Evolutionary conservation across 176 grass and related monocot species (phyloP).

Genomic region (Pontederia crassipes): DNA sequence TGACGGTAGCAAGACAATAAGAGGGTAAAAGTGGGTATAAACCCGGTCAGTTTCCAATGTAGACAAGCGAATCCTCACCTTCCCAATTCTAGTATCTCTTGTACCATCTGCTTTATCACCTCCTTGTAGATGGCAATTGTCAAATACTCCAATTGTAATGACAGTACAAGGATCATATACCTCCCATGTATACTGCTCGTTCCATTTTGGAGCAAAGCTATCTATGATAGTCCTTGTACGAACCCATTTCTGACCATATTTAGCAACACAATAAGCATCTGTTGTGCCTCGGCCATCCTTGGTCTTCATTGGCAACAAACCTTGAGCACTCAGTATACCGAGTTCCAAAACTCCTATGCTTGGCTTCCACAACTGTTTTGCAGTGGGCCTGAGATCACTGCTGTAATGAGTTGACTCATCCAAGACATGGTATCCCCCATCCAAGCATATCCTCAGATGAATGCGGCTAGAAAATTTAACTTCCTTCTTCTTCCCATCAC

Average conservation of each 20-base stretch:
- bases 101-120: conserved; percentile 55
- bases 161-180: conserved; percentile 60
- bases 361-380: conserved; percentile 53
- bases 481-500: conserved; percentile 47
- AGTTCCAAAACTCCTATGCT: conserved; percentile 57
- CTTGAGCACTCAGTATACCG: conserved; percentile 52
- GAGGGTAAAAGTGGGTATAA: conserved; percentile 62
- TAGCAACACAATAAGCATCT: conserved; percentile 62
- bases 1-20: conserved; percentile 43
- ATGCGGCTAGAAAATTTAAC: conserved; percentile 56
- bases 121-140: conserved; percentile 53
- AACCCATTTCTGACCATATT: conserved; percentile 70
- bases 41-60: conserved; percentile 59
- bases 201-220: conserved; percentile 56
- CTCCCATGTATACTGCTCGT: conserved; percentile 70
- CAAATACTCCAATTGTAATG: conserved; percentile 61
- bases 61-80: conserved; percentile 59
- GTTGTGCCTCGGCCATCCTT: conserved; percentile 69
- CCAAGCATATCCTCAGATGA: conserved; percentile 52
- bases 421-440: conserved; percentile 70
- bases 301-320: conserved; percentile 52
- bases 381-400: conserved; percentile 63
- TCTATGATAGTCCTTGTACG: conserved; percentile 62
- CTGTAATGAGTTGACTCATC: conserved; percentile 71
- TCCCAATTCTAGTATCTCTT: conserved; percentile 50